phyloP scores from a whole-genome alignment of 2,329 filamentous ascomycete genomes.

The Dissoconium aciculare region DNA sequence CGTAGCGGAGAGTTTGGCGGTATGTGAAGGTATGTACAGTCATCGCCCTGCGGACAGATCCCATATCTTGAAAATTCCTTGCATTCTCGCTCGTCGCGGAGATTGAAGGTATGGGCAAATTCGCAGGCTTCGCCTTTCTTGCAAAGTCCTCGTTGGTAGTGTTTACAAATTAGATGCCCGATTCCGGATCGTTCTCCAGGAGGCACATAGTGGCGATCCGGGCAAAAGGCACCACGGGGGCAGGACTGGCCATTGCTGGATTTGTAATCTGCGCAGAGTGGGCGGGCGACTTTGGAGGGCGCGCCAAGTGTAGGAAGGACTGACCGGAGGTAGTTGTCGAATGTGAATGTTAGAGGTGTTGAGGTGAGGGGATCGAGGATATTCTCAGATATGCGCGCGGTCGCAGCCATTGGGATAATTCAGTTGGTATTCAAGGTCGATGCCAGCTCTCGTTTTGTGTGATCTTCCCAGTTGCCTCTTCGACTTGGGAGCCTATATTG shows the following conservation, averaged over 20 bases:
- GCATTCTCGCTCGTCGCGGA: conserved; percentile 96
- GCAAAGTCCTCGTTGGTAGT: conserved; percentile 92
- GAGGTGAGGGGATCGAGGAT: conserved; percentile 16
- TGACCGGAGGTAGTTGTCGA: conserved; percentile 21
- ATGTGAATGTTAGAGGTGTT: conserved; percentile 20
- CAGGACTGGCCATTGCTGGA: conserved; percentile 66
- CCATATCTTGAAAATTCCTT: conserved; percentile 89
- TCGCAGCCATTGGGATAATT: conserved; percentile 10
- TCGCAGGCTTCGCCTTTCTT: conserved; percentile 97
- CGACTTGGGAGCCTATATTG: too few species aligned
- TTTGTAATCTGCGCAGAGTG: conserved; percentile 73
- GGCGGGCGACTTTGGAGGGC: conserved; percentile 29
- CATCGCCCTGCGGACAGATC: conserved; percentile 92
- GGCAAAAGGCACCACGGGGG: conserved; percentile 67
- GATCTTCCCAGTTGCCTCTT: too few species aligned
- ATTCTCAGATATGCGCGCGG: conserved; percentile 10
- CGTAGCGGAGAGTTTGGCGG: conserved; percentile 47
- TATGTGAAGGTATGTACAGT: conserved; percentile 47
- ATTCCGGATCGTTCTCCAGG: conserved; percentile 28
- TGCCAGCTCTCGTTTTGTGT: too few species aligned
- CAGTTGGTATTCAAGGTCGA: too few species aligned
- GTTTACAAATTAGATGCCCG: conserved; percentile 76
- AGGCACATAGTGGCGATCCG: conserved; percentile 58
- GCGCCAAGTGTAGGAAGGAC: conserved; percentile 20
- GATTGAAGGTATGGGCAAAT: conserved; percentile 96